Conservation (phyloP, 2,329 filamentous ascomycete genomes). For the Endocalyx cinctus region DNA sequence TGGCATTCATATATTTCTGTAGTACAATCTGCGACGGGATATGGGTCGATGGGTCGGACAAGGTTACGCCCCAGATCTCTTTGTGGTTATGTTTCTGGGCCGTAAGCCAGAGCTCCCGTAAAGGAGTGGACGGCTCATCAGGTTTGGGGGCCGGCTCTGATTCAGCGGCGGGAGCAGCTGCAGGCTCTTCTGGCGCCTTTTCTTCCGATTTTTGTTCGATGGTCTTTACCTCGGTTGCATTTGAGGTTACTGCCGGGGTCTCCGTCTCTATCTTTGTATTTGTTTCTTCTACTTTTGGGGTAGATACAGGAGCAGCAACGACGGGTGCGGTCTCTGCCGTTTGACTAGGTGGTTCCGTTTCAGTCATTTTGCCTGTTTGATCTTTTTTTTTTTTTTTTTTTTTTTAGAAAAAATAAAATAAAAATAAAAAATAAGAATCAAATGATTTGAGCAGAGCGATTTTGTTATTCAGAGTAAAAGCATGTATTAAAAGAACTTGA, state of each 20-base stretch:
- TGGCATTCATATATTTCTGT: slow-evolving; percentile 91
- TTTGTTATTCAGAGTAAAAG: too few relatives aligned
- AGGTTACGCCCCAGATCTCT: slow-evolving; percentile 84
- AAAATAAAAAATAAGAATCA: slow-evolving; percentile 3
- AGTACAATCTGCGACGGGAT: slow-evolving; percentile 78
- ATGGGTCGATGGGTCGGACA: slow-evolving; percentile 49
- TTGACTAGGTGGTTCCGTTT: slow-evolving; percentile 6
- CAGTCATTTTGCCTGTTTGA: slow-evolving; percentile 13
- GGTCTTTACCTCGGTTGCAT: too few relatives aligned
- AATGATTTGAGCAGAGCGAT: too few relatives aligned
- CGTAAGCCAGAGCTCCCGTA: slow-evolving; percentile 26
- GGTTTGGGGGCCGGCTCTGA: slow-evolving; percentile 16
- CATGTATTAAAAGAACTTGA: too few relatives aligned
- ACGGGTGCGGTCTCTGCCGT: too few relatives aligned
- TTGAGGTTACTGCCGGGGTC: too few relatives aligned
- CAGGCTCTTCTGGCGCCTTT: slow-evolving; percentile 6
- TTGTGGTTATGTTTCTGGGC: slow-evolving; percentile 43
- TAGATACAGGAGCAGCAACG: too few relatives aligned
- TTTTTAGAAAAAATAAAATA: slow-evolving; percentile 2
- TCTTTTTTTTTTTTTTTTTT: too few relatives aligned
- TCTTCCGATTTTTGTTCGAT: too few relatives aligned
- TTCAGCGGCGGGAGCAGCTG: slow-evolving; percentile 7
- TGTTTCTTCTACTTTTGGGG: too few relatives aligned
- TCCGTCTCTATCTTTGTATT: too few relatives aligned
- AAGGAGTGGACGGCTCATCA: slow-evolving; percentile 20